Evolutionary conservation across 805 yeast genomes (phyloP).

Genomic region (Starmera pachycereana): DNA sequence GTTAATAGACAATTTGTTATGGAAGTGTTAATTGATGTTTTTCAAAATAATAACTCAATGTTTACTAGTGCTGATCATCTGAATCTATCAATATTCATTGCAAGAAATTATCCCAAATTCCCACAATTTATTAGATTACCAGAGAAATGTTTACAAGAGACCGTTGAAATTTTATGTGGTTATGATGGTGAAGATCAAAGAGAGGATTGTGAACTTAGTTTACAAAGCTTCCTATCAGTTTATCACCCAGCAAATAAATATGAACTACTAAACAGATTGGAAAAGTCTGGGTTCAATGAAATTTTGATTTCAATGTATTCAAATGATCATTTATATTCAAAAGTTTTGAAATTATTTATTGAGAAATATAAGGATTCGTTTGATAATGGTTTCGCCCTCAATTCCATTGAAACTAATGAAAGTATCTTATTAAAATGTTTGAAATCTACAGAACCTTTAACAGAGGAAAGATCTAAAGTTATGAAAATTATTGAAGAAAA

Average conservation of each 20-base stretch:
- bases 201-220: constrained; percentile 64
- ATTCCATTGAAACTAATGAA: constrained; percentile 16
- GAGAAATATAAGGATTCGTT: constrained; percentile 15
- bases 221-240: constrained; percentile 58
- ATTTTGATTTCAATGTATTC: constrained; percentile 51
- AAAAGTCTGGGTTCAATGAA: constrained; percentile 42
- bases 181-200: constrained; percentile 21
- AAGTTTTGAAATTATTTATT: constrained; percentile 47
- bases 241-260: constrained; percentile 50
- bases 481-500: constrained; percentile 8
- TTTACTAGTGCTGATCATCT: constrained; percentile 20
- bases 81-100: constrained; percentile 57
- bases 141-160: constrained; percentile 39
- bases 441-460: constrained; percentile 10
- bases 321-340: constrained; percentile 39
- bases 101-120: constrained; percentile 76
- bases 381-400: not conserved
- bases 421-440: constrained; percentile 18
- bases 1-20: constrained; percentile 70
- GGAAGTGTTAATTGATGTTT: constrained; percentile 57
- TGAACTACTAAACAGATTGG: constrained; percentile 38
- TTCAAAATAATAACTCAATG: constrained; percentile 26
- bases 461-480: constrained; percentile 12
- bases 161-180: constrained; percentile 41
- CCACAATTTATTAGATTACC: constrained; percentile 71